These are phyloP conservation scores for Pythium brachiatum DNA, from an alignment of 352 stramenopile species.

Conservation along the genomic window DNA sequence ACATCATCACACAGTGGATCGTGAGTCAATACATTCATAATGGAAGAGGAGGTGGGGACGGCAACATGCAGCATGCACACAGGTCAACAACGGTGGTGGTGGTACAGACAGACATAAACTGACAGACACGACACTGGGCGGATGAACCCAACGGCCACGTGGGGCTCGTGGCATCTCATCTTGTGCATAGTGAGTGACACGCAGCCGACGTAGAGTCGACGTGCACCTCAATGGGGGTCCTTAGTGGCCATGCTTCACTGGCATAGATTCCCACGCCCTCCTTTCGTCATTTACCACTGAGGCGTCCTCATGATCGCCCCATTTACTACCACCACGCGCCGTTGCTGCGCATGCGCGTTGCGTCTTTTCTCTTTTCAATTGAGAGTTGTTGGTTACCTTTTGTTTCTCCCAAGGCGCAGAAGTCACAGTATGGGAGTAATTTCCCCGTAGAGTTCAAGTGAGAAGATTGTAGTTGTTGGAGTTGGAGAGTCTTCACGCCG, in stretches of 20 bases:
- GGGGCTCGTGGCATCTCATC: background rate
- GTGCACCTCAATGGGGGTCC: no score
- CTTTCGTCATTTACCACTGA: no score
- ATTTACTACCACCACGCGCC: background rate
- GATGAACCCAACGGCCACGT: background rate
- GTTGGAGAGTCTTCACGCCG: background rate
- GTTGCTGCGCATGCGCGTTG: background rate
- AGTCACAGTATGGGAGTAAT: background rate
- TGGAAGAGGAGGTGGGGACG: background rate
- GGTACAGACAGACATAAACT: background rate
- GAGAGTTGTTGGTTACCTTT: background rate
- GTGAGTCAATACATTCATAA: background rate
- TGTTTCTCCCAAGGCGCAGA: background rate
- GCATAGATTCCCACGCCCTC: no score
- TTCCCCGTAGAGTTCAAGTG: background rate
- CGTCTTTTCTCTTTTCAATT: background rate
- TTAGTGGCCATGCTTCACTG: no score
- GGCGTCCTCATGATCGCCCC: background rate
- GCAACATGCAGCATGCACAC: background rate
- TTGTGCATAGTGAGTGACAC: no score
- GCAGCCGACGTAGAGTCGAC: no score
- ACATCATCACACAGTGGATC: slow-evolving; percentile 2
- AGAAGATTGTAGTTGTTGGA: background rate
- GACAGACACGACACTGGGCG: background rate
- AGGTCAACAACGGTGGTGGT: background rate